A percentile compares a stretch with the other conserved stretches of the same genome.
phyloP scores from a whole-genome alignment of 2,329 filamentous ascomycete genomes.

The Monosporascus sp. region DNA sequence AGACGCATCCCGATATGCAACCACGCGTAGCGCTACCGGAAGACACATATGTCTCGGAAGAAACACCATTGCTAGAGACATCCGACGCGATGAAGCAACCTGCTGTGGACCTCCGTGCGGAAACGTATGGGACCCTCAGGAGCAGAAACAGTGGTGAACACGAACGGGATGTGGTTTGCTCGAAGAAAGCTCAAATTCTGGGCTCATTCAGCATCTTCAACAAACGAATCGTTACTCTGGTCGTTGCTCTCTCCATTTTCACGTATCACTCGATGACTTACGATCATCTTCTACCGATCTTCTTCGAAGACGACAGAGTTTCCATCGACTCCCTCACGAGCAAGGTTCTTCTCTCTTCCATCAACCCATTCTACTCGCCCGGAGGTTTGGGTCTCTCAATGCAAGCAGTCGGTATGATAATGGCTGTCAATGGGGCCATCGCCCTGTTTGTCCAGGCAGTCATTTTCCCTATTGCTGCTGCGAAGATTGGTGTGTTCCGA shows the following conservation, averaged over 20 bases:
- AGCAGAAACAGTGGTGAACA: conserved; percentile 41
- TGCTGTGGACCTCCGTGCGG: conserved; percentile 67
- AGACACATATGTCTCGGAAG: conserved; percentile 51
- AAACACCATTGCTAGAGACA: conserved; percentile 71
- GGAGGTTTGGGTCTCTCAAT: conserved; percentile 61
- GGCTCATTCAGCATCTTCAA: conserved; percentile 41
- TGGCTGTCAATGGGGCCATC: conserved; percentile 55
- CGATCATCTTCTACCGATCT: conserved; percentile 87
- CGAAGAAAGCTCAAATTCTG: conserved; percentile 29
- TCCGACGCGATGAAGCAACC: conserved; percentile 70
- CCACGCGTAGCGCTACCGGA: conserved; percentile 43
- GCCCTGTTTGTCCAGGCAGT: conserved; percentile 56
- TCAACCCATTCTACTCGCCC: conserved; percentile 49
- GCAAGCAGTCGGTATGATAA: conserved; percentile 56
- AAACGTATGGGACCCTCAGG: conserved; percentile 72
- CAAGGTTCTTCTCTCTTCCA: conserved; percentile 19
- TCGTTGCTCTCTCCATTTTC: conserved; percentile 81
- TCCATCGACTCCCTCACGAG: conserved; percentile 32
- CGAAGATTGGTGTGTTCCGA: conserved; percentile 53
- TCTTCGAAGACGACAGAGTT: conserved; percentile 72
- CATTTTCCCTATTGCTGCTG: conserved; percentile 57
- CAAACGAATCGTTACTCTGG: conserved; percentile 66
- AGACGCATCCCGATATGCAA: conserved; percentile 84
- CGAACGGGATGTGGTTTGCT: conserved; percentile 29
- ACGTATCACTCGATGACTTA: conserved; percentile 95